phyloP scores from a whole-genome alignment of 2,329 filamentous ascomycete species.

The Neofusicoccum kwambonambiense region DNA sequence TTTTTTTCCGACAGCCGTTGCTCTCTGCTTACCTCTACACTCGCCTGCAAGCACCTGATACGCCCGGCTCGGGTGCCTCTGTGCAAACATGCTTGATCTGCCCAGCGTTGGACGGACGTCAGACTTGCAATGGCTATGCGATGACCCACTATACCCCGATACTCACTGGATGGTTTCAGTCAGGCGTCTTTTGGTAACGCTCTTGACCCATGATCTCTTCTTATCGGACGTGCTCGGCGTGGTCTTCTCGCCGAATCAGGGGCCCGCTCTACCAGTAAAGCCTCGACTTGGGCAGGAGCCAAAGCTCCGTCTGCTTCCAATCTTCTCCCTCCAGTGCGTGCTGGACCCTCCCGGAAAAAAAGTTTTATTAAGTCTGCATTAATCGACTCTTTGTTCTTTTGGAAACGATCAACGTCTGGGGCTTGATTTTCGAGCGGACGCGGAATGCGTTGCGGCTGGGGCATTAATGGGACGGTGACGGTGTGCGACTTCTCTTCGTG shows the following conservation, averaged over 20 bases:
- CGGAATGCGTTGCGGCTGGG: not conserved
- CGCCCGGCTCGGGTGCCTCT: conserved; percentile 1
- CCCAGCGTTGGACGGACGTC: conserved; percentile 11
- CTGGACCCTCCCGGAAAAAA: conserved; percentile 5
- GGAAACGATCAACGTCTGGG: conserved; percentile 11
- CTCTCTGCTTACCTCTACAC: conserved; percentile 15
- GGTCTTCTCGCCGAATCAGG: not conserved
- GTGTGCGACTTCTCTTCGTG: not conserved
- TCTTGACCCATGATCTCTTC: conserved; percentile 14
- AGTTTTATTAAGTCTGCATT: conserved; percentile 8
- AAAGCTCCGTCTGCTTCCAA: not conserved
- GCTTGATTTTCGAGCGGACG: not conserved
- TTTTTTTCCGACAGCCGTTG: conserved; percentile 15
- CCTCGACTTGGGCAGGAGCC: not conserved
- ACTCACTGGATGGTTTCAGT: conserved; percentile 13
- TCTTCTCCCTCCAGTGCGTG: not conserved
- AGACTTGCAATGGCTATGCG: conserved; percentile 19
- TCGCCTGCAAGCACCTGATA: not conserved
- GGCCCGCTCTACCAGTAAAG: not conserved
- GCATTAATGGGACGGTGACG: not conserved
- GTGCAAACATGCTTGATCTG: conserved; percentile 19
- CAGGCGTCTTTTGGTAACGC: conserved; percentile 11
- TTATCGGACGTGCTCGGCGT: conserved; percentile 5
- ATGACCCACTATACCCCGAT: conserved; percentile 18
- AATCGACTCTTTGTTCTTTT: conserved; percentile 5